phyloP scores from a whole-genome alignment of 768 basidiomycete species.

The Hysterangium stoloniferum region DNA sequence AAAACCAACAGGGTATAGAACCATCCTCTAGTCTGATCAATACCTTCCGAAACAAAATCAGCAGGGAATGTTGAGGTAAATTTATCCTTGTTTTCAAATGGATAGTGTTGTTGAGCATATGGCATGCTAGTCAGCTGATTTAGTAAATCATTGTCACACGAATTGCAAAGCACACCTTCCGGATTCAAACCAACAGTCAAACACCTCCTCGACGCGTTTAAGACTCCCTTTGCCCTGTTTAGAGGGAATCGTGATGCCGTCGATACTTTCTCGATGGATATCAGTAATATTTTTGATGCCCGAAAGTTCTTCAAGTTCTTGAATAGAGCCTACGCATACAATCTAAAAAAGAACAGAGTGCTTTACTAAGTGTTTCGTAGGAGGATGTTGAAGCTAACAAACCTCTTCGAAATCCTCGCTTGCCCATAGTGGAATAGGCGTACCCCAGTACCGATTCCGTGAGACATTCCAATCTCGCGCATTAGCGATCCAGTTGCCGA shows the following conservation, averaged over 20 bases:
- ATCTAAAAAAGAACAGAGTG: slow-evolving; percentile 42
- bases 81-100: slow-evolving; percentile 90
- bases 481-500: slow-evolving; percentile 96
- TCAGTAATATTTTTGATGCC: slow-evolving; percentile 81
- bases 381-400: background rate
- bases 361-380: background rate
- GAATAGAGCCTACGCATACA: slow-evolving; percentile 80
- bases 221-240: slow-evolving; percentile 77
- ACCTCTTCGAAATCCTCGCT: slow-evolving; percentile 92
- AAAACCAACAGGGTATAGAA: slow-evolving; percentile 97
- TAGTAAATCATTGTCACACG: background rate
- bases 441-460: slow-evolving; percentile 99
- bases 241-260: slow-evolving; percentile 94
- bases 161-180: slow-evolving; percentile 59
- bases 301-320: slow-evolving; percentile 78
- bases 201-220: slow-evolving; percentile 92
- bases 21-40: slow-evolving; percentile 99
- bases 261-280: slow-evolving; percentile 90
- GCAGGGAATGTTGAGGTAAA: slow-evolving; percentile 88
- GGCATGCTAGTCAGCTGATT: slow-evolving; percentile 87
- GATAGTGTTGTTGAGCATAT: slow-evolving; percentile 94
- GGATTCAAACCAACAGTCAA: slow-evolving; percentile 99
- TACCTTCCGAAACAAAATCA: slow-evolving; percentile 95
- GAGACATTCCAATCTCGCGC: slow-evolving; percentile 99
- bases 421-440: slow-evolving; percentile 93